phyloP scores from a whole-genome alignment of 2,329 filamentous ascomycete genomes.

The Berkeleyomyces rouxiae region DNA sequence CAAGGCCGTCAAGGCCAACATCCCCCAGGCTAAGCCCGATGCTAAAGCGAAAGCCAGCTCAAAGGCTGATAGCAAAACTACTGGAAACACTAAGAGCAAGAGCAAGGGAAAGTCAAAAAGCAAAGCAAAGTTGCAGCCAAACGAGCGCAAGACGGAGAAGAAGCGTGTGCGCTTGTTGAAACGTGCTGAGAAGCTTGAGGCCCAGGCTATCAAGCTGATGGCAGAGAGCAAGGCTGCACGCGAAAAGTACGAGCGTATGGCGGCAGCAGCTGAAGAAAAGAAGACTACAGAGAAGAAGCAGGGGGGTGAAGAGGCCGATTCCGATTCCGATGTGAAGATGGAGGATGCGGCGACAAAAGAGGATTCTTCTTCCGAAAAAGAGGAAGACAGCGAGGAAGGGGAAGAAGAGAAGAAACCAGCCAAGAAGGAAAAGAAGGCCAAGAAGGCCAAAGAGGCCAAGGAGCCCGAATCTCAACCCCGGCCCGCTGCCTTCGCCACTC shows the following conservation, averaged over 20 bases:
- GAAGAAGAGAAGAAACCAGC: constrained; percentile 15
- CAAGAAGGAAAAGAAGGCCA: constrained; percentile 18
- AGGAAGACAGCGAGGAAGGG: constrained; percentile 12
- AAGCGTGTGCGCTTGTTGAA: constrained; percentile 22
- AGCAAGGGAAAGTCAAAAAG: constrained; percentile 17
- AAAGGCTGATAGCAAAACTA: background rate
- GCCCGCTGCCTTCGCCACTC: background rate
- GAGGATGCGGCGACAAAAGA: background rate
- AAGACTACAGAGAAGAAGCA: constrained; percentile 3
- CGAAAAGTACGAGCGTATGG: constrained; percentile 7
- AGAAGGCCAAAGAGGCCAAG: constrained; percentile 18
- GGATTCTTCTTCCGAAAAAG: constrained; percentile 3
- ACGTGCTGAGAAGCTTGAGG: constrained; percentile 27
- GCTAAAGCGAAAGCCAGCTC: background rate
- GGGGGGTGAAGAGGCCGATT: background rate
- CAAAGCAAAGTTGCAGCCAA: constrained; percentile 19
- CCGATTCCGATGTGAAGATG: background rate
- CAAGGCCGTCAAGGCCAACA: constrained; percentile 2
- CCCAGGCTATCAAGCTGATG: constrained; percentile 25
- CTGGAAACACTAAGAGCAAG: background rate
- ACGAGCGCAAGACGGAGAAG: constrained; percentile 23
- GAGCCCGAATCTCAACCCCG: background rate
- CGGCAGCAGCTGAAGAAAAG: constrained; percentile 15
- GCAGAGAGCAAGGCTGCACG: constrained; percentile 9
- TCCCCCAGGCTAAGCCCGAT: background rate